Conservation (phyloP, 768 basidiomycete species). For the Dictyophora rubrovolvata region DNA sequence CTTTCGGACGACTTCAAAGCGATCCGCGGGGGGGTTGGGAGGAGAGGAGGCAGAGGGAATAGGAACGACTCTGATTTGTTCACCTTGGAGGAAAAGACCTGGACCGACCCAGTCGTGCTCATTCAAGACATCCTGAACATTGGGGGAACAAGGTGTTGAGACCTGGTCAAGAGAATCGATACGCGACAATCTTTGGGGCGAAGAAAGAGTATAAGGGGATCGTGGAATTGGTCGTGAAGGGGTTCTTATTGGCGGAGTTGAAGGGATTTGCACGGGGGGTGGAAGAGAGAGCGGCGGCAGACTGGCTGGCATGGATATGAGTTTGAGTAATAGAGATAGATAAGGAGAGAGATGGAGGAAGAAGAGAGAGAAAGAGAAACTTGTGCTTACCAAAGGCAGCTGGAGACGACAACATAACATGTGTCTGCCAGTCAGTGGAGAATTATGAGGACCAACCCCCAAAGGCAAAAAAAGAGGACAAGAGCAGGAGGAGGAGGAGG, state of each 20-base stretch:
- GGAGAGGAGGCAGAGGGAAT: constrained; percentile 26
- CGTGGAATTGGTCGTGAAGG: constrained; percentile 10
- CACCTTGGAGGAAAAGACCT: constrained; percentile 55
- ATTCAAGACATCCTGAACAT: constrained; percentile 50
- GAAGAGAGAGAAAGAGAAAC: neutral
- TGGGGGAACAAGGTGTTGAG: constrained; percentile 25
- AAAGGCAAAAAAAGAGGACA: neutral
- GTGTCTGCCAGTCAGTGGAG: neutral
- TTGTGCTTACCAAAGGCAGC: neutral
- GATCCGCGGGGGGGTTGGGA: constrained; percentile 35
- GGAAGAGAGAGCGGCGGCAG: constrained; percentile 6
- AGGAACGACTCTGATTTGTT: constrained; percentile 51
- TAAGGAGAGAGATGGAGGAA: neutral
- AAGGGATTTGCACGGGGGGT: neutral
- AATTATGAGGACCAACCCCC: neutral
- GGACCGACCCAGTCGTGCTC: constrained; percentile 69
- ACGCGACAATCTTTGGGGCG: constrained; percentile 1
- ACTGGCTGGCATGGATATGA: neutral
- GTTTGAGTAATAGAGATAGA: neutral
- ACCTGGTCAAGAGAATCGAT: neutral
- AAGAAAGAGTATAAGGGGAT: constrained; percentile 6
- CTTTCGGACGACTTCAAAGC: constrained; percentile 77
- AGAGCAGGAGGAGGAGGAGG: neutral
- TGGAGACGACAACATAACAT: neutral
- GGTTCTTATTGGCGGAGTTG: neutral